Base-by-base conservation (phyloP, 73 alveolate species). In the Paraurostyla sp. region DNA sequence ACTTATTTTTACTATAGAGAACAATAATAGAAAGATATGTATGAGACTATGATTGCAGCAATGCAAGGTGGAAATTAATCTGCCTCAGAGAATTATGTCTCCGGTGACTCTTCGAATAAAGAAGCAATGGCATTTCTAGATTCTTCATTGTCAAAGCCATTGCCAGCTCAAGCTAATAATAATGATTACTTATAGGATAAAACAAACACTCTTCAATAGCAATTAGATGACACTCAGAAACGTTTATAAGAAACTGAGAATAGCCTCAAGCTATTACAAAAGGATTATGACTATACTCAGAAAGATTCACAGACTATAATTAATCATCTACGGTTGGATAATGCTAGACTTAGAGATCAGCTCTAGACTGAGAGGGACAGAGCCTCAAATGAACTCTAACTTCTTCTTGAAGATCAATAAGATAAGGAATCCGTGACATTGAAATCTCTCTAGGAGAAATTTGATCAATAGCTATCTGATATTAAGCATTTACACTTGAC, bases 341-440 rank as follows among this genome's bases (percentile, higher is more conserved):
- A 60, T 27, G 9, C 22, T 29, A 60, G 78, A 33, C 50, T 60
- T 2, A 18, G 49, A 18, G 78, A 60, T 7, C 49, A 9, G 50
- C 78, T 60, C 15, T 60, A 60, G 32, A 60, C 22, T 30, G 78
- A 60, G 23, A 60, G 32, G 25, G 78, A 60, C 50, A 25, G 78
- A 60, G 6, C 78, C 25, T 29, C 25, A 2, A 60, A 60, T 50
- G 78, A 60, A 23, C 25, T 60, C 9, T 33, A 9, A 33, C 4
- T 60, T 29, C 29, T 50, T 29, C 45, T 60, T 27, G 78, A 60
- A 33, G 78, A 60, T 4, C 22, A 50, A 60, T 4, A 13, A 27
- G 78, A 60, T 3, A 60, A 27, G 49, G 78, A 60, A 60, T 29
- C 22, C 23, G 50, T 29, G 45, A 60, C 6, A 29, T 9, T 60